Evolutionary conservation across 805 yeast genomes (phyloP), one percentile per base, ranked within the genome.

Genomic region (Metschnikowia lachancei): DNA sequence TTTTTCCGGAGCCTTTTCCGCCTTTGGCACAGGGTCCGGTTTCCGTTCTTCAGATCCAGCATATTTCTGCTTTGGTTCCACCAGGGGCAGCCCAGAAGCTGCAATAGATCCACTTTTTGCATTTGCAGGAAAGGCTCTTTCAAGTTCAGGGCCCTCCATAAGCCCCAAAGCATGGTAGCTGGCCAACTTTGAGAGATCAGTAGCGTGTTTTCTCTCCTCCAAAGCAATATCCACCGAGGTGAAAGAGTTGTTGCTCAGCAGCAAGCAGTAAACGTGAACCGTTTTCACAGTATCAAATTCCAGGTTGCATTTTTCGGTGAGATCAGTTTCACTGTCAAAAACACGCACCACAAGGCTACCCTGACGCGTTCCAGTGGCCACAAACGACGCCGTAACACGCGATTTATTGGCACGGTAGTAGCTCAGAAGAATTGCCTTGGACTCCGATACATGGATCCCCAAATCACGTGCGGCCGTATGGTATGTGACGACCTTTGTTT

Each of bases 201-300:
- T 31, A 2, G 56, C 52, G 36, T 50, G 52, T 19, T 50, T 51
- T 33, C 55, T 42, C 46, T 53, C 57, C 26, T 47, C 51, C 34
- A 53, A 18, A 12, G 58, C 58, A n/a, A 51, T 41, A 11, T 55
- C 52, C 17, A 36, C 36, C 29, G 37, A 22, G 16, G 54, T 38
- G 26, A 55, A 46, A 4, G 49, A 18, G 35, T 43, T 33, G 14
- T 36, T 44, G 26, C 61, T 52, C 18, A 63, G 51, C 30, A 59
- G 52, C 30, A 77, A 49, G 20, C 76, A 51, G 54, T 75, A 76
- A 0, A 76, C 65, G 39, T 67, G 75, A 7, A 75, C 59, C 2
- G 70, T 55, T 11, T 54, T 47, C 0, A 76, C 53, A 1, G 50
- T 40, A 4, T 59, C 67, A 47, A 74, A 73, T 7, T 24, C 30